Evolutionary conservation across 768 basidiomycete genomes (phyloP), one percentile per base, ranked within the genome.

Genomic region (Tylopilus intermedius): DNA sequence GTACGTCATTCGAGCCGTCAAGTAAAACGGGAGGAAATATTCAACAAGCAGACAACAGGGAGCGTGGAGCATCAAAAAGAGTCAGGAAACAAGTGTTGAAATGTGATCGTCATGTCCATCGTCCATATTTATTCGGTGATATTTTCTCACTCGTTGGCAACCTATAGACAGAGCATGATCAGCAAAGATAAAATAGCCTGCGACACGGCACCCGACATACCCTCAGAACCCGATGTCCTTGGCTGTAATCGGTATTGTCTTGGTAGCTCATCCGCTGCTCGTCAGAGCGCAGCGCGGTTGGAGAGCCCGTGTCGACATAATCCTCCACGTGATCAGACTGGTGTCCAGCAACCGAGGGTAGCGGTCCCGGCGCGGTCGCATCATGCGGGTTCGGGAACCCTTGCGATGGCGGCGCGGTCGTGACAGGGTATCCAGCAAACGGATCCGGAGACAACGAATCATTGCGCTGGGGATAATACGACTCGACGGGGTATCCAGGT

Each of bases 241-340:
- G 67, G 5, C 58, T 58, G 22, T 68, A 68, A 47, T 70, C 67
- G 22, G 60, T 4, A 39, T 68, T 56, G 8, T 69, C 67, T 45
- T 63, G 62, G 42, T 70, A 69, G 22, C 67, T 67, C 59, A 62
- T n/a, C 7, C 67, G 66, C 15, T 52, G 59, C 18, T 61, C 66
- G 1, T 65, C 65, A 15, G 51, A 33, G 2, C 37, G 43, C 29
- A 50, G 27, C 5, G 55, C 50, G 3, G 50, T 43, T 18, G 55
- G 55, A 8, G 57, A 46, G 5, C 29, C 47, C 21, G 45, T 4
- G 0, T 62, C 59, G 9, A 40, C 38, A 5, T 37, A 8, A 10
- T 54, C 62, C 3, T 57, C 65, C 1, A 45, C n/a, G 9, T 55
- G 50, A 6, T 61, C 57, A 1, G 62, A 57, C 15, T 59, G 59